Evolutionary conservation across 2,329 filamentous ascomycete genomes (phyloP).

Genomic region (Colletotrichum eremochloae): DNA sequence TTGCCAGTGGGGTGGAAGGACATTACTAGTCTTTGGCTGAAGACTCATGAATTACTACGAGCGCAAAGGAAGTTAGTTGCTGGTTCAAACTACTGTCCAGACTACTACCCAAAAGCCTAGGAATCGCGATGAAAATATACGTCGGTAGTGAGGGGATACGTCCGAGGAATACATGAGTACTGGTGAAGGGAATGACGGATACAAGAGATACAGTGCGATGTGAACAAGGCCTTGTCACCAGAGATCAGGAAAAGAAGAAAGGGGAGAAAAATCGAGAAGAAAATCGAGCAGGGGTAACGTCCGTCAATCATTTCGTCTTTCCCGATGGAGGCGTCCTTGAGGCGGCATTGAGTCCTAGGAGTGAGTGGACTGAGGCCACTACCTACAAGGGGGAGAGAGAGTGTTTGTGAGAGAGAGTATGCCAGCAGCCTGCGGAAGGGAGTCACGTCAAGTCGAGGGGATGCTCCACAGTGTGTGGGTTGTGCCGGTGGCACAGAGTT

Average conservation of each 20-base stretch:
- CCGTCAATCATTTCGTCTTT: slow-evolving; percentile 32
- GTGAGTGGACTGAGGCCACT: not conserved
- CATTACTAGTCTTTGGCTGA: not conserved
- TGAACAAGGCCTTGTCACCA: not conserved
- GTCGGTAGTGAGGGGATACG: not conserved
- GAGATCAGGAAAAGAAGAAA: slow-evolving; percentile 25
- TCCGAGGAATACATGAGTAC: slow-evolving; percentile 1
- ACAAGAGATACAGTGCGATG: slow-evolving; percentile 24
- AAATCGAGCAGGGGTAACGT: slow-evolving; percentile 16
- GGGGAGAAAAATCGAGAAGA: slow-evolving; percentile 35
- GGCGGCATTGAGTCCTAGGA: slow-evolving; percentile 9
- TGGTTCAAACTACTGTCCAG: not conserved
- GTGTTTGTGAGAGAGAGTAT: not conserved
- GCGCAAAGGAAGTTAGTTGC: not conserved
- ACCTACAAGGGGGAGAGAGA: not conserved
- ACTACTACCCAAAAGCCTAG: slow-evolving; percentile 15
- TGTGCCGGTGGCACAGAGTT: slow-evolving; percentile 38
- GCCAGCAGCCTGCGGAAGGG: not conserved
- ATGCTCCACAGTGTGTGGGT: slow-evolving; percentile 21
- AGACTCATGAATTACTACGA: too few relatives aligned
- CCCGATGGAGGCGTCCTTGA: slow-evolving; percentile 13
- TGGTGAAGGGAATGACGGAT: not conserved
- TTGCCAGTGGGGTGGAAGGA: not conserved
- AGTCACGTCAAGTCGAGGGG: not conserved
- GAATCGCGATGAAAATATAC: not conserved